Conservation (phyloP, 805 yeast genomes). For the Candida namnaoensis region DNA sequence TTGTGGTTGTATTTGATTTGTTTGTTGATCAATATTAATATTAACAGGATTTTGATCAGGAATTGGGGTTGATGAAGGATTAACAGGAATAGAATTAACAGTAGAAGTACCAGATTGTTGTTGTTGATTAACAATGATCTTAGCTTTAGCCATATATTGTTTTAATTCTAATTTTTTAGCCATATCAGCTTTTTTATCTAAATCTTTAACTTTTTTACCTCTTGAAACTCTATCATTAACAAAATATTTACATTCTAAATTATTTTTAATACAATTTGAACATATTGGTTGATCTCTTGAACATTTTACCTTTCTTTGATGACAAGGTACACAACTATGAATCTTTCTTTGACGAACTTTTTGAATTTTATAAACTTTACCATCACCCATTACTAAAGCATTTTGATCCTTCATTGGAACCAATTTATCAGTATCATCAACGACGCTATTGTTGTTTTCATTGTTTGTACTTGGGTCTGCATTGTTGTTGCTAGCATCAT, state of each 20-base stretch:
- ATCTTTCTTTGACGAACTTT: constrained; percentile 53
- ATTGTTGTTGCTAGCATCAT: no score
- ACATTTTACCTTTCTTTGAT: constrained; percentile 49
- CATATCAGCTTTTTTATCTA: constrained; percentile 14
- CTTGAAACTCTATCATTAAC: constrained; percentile 43
- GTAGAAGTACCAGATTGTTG: not conserved
- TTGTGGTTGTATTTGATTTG: no score
- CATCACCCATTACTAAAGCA: constrained; percentile 34
- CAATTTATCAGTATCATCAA: constrained; percentile 8
- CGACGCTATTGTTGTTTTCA: no score
- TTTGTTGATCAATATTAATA: no score
- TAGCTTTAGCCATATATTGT: constrained; percentile 15
- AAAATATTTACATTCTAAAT: constrained; percentile 44
- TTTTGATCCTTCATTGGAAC: constrained; percentile 24
- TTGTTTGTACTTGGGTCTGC: no score
- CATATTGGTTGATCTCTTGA: constrained; percentile 44
- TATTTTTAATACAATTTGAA: constrained; percentile 37
- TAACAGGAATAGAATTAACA: no score
- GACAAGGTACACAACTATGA: constrained; percentile 49
- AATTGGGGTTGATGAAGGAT: no score
- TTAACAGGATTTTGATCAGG: no score
- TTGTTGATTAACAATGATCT: constrained; percentile 3
- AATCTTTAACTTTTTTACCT: constrained; percentile 17
- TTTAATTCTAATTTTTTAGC: constrained; percentile 15
- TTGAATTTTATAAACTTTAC: constrained; percentile 51